Percentiles rank a stretch among this genome's conserved stretches.
These are phyloP conservation scores for Gnomoniopsis sp. DNA, from an alignment of 2,329 filamentous ascomycete genomes.

Conservation along the genomic window DNA sequence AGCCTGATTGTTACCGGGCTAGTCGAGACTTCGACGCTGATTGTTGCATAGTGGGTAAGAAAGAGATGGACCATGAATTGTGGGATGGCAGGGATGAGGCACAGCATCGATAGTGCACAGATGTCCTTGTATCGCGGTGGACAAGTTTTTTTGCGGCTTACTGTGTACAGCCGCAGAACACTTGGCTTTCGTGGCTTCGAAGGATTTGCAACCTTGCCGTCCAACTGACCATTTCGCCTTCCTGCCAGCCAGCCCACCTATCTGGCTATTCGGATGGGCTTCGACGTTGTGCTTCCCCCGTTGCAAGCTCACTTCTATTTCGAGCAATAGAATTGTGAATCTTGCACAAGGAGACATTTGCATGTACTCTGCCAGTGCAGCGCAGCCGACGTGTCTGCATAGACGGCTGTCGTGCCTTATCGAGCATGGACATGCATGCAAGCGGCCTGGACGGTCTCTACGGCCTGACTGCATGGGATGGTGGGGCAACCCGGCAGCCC, in stretches of 20 bases:
- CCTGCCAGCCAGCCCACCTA: background rate
- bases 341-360: background rate
- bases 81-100: background rate
- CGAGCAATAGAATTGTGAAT: background rate
- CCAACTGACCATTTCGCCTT: background rate
- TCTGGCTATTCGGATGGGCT: background rate
- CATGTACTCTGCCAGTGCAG: background rate
- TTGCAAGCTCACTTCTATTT: background rate
- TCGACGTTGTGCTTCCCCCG: background rate
- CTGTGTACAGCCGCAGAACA: background rate
- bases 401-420: background rate
- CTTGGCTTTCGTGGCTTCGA: background rate
- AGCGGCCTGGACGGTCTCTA: no score
- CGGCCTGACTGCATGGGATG: no score
- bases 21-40: background rate
- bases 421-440: background rate
- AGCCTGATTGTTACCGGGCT: background rate
- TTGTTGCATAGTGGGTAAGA: background rate
- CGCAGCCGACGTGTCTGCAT: background rate
- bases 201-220: background rate
- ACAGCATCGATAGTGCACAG: background rate
- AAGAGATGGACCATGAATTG: background rate
- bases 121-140: background rate
- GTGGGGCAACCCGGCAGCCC: no score
- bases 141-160: no score